Conservation (phyloP, 108 stramenopile genomes). For the Heterococcus sp. region DNA sequence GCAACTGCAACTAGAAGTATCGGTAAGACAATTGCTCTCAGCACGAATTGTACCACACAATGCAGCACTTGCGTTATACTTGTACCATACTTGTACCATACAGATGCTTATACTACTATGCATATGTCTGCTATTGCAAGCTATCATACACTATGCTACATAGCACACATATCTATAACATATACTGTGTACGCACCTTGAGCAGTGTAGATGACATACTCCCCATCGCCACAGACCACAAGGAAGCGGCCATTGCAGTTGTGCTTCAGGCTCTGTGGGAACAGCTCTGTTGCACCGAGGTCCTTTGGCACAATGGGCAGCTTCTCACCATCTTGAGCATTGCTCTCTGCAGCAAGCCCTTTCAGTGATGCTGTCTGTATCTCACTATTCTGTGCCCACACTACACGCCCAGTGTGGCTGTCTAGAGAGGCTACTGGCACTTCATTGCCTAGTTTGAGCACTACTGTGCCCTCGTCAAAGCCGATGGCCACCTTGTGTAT, state of each 20-base stretch:
- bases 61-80: no score
- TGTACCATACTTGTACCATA: no score
- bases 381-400: conserved; percentile 94
- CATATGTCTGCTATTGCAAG: no score
- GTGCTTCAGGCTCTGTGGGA: conserved; percentile 87
- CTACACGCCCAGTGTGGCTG: conserved; percentile 69
- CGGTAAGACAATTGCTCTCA: no score
- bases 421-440: conserved; percentile 98
- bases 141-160: no score
- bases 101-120: no score
- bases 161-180: conserved; percentile 80
- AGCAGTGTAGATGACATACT: conserved; percentile 98
- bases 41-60: no score
- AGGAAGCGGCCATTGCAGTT: conserved; percentile 98
- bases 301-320: conserved; percentile 58
- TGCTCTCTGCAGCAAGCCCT: conserved; percentile 73
- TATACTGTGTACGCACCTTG: no score
- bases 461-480: conserved; percentile 97
- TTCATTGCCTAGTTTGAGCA: conserved; percentile 93
- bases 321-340: conserved; percentile 72
- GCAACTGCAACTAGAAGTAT: no score
- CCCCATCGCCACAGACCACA: conserved; percentile 96
- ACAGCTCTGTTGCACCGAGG: conserved; percentile 89
- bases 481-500: conserved; percentile 97
- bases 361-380: conserved; percentile 85